phyloP scores from a whole-genome alignment of 2,329 filamentous ascomycete genomes.

The Ophiocordyceps unilateralis region DNA sequence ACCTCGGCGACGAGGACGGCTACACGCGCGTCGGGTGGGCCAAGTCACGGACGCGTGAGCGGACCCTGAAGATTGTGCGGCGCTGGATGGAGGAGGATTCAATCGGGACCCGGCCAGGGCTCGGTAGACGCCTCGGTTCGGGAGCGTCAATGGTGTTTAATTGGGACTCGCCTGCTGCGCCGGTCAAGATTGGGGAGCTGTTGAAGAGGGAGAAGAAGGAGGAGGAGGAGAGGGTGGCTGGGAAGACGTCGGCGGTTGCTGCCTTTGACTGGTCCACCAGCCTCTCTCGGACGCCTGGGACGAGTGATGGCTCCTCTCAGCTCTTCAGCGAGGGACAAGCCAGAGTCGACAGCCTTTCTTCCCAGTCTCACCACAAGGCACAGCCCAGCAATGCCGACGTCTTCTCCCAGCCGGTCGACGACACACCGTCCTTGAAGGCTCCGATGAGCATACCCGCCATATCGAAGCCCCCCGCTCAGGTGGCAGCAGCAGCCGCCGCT shows the following conservation, averaged over 20 bases:
- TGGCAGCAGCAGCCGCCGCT: not conserved
- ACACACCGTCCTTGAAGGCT: not conserved
- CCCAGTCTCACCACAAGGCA: too few species aligned
- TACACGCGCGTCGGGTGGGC: constrained; percentile 43
- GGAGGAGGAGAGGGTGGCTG: constrained; percentile 4
- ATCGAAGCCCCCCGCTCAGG: not conserved
- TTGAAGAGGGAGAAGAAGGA: constrained; percentile 11
- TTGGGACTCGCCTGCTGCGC: constrained; percentile 36
- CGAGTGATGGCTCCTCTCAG: too few species aligned
- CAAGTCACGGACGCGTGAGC: constrained; percentile 32
- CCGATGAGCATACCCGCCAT: not conserved
- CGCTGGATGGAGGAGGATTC: constrained; percentile 52
- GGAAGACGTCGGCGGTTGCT: not conserved
- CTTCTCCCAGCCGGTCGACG: not conserved
- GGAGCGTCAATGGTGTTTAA: constrained; percentile 37
- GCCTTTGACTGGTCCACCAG: not conserved
- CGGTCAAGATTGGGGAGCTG: constrained; percentile 27
- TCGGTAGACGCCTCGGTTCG: constrained; percentile 18
- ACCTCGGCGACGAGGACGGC: constrained; percentile 38
- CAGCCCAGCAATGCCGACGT: too few species aligned
- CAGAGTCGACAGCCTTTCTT: too few species aligned
- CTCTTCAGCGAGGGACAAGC: too few species aligned
- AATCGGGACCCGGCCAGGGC: constrained; percentile 29
- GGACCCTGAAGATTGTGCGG: constrained; percentile 40
- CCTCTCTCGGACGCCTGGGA: not conserved